phyloP scores from a whole-genome alignment of 2,329 filamentous ascomycete genomes.

The Alternaria gaisen region DNA sequence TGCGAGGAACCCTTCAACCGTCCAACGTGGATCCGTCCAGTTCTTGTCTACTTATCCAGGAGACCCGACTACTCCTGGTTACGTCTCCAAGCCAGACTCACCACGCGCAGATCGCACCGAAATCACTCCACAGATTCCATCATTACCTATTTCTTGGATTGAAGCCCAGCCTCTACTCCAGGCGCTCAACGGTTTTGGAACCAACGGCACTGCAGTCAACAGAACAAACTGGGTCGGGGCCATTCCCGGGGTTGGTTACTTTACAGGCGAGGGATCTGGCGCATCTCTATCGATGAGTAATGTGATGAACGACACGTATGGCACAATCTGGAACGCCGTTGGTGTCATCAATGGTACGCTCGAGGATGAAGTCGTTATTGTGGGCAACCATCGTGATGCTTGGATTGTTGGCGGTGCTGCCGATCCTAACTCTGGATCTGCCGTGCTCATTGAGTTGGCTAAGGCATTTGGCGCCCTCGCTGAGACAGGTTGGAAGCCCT shows the following conservation, averaged over 20 bases:
- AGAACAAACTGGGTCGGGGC: slow-evolving; percentile 50
- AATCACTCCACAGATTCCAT: slow-evolving; percentile 79
- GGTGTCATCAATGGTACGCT: slow-evolving; percentile 75
- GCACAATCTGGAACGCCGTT: slow-evolving; percentile 79
- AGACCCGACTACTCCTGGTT: slow-evolving; percentile 62
- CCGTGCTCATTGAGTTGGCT: slow-evolving; percentile 60
- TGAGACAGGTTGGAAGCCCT: slow-evolving; percentile 61
- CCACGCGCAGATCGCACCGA: slow-evolving; percentile 72
- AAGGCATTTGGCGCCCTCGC: slow-evolving; percentile 60
- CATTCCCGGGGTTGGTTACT: slow-evolving; percentile 48
- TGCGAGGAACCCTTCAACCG: slow-evolving; percentile 56
- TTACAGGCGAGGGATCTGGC: slow-evolving; percentile 63
- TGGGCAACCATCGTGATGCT: slow-evolving; percentile 64
- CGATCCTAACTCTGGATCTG: slow-evolving; percentile 62
- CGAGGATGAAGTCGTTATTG: slow-evolving; percentile 62
- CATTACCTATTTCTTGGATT: slow-evolving; percentile 82
- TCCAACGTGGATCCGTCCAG: slow-evolving; percentile 58
- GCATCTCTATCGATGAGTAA: slow-evolving; percentile 61
- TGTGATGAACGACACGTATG: slow-evolving; percentile 82
- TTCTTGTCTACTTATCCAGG: slow-evolving; percentile 69
- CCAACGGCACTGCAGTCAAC: slow-evolving; percentile 58
- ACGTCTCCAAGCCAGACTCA: slow-evolving; percentile 82
- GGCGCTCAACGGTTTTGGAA: slow-evolving; percentile 83
- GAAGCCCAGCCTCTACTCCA: slow-evolving; percentile 83
- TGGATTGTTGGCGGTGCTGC: slow-evolving; percentile 64